Conservation (phyloP, 2,329 filamentous ascomycete genomes). For the Pyrenochaeta sp. region DNA sequence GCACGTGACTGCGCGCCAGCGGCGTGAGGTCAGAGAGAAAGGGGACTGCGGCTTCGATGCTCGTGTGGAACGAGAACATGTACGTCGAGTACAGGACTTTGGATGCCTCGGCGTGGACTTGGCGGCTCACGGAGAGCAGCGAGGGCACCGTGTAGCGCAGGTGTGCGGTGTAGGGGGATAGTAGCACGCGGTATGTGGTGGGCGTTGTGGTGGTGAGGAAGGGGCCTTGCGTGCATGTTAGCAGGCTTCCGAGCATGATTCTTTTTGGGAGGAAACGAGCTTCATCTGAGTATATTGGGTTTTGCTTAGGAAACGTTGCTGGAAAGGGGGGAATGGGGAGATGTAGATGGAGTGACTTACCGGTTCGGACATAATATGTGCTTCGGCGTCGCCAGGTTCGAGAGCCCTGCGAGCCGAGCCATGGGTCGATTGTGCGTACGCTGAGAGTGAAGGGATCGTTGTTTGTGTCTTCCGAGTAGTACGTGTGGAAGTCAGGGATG, state of each 20-base stretch:
- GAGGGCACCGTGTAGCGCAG: slow-evolving; percentile 52
- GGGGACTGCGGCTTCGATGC: slow-evolving; percentile 67
- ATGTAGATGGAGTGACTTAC: slow-evolving; percentile 25
- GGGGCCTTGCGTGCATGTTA: slow-evolving; percentile 40
- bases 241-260: slow-evolving; percentile 12
- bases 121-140: slow-evolving; percentile 35
- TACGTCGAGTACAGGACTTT: slow-evolving; percentile 64
- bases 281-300: not conserved
- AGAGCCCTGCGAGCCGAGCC: slow-evolving; percentile 31
- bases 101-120: slow-evolving; percentile 63
- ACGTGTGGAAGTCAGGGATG: slow-evolving; percentile 52
- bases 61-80: slow-evolving; percentile 65
- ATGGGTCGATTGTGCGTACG: slow-evolving; percentile 55
- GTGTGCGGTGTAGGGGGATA: slow-evolving; percentile 53
- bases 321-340: no score
- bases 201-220: slow-evolving; percentile 54
- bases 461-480: slow-evolving; percentile 44
- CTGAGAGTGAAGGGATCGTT: slow-evolving; percentile 46
- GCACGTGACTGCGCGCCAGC: slow-evolving; percentile 56
- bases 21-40: slow-evolving; percentile 66
- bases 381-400: slow-evolving; percentile 44
- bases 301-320: no score
- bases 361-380: slow-evolving; percentile 47
- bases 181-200: slow-evolving; percentile 64
- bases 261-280: no score